Conservation (phyloP, 768 basidiomycete species). For the Tricholoma sp. region DNA sequence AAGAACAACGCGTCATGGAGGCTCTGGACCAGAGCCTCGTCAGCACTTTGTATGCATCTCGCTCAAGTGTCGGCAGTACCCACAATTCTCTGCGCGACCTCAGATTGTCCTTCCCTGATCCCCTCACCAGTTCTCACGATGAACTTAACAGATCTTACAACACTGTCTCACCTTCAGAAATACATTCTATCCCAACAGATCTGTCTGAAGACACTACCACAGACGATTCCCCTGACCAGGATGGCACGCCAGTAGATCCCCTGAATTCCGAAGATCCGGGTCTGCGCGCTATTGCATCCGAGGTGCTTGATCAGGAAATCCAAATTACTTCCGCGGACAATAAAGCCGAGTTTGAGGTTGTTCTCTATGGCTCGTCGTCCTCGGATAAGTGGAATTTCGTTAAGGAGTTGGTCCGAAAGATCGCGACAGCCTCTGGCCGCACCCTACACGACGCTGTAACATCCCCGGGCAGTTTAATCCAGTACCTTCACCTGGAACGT, state of each 20-base stretch:
- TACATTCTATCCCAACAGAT: conserved; percentile 20
- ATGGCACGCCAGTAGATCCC: conserved; percentile 9
- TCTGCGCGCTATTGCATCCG: conserved; percentile 26
- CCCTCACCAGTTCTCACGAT: conserved; percentile 66
- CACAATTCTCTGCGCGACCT: conserved; percentile 69
- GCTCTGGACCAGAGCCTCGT: conserved; percentile 81
- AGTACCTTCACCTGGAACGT: conserved; percentile 25
- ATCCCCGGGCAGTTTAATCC: conserved; percentile 18
- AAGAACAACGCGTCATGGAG: conserved; percentile 67
- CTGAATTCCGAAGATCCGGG: conserved; percentile 29
- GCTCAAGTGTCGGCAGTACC: conserved; percentile 53
- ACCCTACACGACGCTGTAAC: conserved; percentile 21
- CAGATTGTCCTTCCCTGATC: conserved; percentile 79
- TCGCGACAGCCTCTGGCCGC: conserved; percentile 35
- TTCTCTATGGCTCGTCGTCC: conserved; percentile 63
- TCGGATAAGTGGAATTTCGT: conserved; percentile 58
- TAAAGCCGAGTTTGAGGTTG: conserved; percentile 49
- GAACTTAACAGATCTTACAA: conserved; percentile 59
- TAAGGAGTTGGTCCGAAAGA: conserved; percentile 54
- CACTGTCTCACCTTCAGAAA: conserved; percentile 38
- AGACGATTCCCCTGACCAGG: conserved; percentile 9
- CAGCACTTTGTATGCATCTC: conserved; percentile 72
- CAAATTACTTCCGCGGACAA: conserved; percentile 15
- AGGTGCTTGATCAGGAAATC: conserved; percentile 27
- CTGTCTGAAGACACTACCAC: conserved; percentile 17